Evolutionary conservation across 1,284 basidiomycete species (phyloP), one percentile per base, ranked within the genome.

Genomic region (Malassezia sympodialis): DNA sequence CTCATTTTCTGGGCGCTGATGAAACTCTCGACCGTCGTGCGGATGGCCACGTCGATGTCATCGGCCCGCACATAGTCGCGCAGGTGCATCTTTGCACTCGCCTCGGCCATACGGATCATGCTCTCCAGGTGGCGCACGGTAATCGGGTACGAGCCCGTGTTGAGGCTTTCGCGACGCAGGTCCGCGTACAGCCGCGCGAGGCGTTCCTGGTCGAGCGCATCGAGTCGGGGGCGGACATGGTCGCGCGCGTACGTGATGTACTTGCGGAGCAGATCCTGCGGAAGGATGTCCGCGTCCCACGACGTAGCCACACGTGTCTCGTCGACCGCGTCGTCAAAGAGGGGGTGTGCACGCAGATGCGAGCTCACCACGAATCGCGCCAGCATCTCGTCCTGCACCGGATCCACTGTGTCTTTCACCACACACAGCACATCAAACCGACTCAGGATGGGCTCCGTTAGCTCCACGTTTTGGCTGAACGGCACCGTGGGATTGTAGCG

Each of bases 211-310:
- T 99, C 94, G 61, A 98, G 80, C 67, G 94, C 86, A 71, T 88
- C 88, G 53, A 98, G 80, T 76, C 96, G 91, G 2, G 94, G 94
- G 56, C 82, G 81, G 59, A 96, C 82, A 69, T 86, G 87, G 71
- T 96, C 93, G 56, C 89, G 84, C 1, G 93, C 90, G 75, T 96
- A 98, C 86, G 96, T 94, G 79, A 98, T 96, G 77, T 98, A 98
- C 76, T 98, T 99, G 57, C 88, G 84, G n/a, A 98, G 82, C 46
- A 91, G 76, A 63, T 98, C 93, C 80, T 99, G 94, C 0, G 91
- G 86, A 66, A 99, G 94, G 61, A 96, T 82, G 26, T 49, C 63
- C 5, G 64, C 88, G 71, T 98, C 94, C 49, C 96, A 77, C 10
- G 82, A 80, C 0, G 90, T 96, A 5, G 82, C 86, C 14, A 96